These are phyloP conservation scores for Chondrostereum purpureum DNA, from an alignment of 1,284 basidiomycete species.

Conservation along the genomic window DNA sequence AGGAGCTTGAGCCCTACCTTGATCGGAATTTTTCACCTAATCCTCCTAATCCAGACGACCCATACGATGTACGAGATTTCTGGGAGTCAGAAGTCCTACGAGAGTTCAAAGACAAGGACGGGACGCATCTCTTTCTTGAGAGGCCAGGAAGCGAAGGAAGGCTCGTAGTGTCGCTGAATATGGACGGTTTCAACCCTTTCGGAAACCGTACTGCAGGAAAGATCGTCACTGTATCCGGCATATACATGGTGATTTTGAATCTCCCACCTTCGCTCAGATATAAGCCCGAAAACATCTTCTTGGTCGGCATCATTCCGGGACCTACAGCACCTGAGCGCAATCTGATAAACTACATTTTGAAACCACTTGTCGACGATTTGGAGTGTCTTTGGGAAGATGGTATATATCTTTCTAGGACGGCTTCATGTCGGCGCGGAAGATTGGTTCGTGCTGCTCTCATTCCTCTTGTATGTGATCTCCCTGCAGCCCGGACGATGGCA, in stretches of 20 bases:
- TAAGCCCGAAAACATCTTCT: constrained; percentile 18
- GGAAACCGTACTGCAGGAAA: constrained; percentile 24
- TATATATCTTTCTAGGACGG: too few species aligned
- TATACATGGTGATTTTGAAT: constrained; percentile 26
- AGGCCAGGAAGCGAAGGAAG: constrained; percentile 11
- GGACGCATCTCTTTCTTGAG: not conserved
- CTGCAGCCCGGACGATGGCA: not conserved
- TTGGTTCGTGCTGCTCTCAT: not conserved
- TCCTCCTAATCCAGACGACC: not conserved
- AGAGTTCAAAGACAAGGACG: not conserved
- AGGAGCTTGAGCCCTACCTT: not conserved
- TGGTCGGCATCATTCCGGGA: too few species aligned
- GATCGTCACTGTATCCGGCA: constrained; percentile 23
- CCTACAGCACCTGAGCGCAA: too few species aligned
- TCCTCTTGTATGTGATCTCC: not conserved
- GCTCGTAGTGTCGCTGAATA: constrained; percentile 22
- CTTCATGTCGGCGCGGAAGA: not conserved
- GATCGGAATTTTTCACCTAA: not conserved
- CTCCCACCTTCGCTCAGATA: constrained; percentile 22
- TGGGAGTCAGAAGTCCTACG: not conserved
- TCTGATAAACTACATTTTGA: too few species aligned
- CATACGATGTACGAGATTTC: not conserved
- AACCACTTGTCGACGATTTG: too few species aligned
- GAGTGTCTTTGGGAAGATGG: too few species aligned
- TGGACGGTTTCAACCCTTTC: too few species aligned